Percentiles rank a stretch among this genome's conserved stretches.
phyloP scores from a whole-genome alignment of 2,329 filamentous ascomycete genomes.

The Talaromyces albobiverticillius region DNA sequence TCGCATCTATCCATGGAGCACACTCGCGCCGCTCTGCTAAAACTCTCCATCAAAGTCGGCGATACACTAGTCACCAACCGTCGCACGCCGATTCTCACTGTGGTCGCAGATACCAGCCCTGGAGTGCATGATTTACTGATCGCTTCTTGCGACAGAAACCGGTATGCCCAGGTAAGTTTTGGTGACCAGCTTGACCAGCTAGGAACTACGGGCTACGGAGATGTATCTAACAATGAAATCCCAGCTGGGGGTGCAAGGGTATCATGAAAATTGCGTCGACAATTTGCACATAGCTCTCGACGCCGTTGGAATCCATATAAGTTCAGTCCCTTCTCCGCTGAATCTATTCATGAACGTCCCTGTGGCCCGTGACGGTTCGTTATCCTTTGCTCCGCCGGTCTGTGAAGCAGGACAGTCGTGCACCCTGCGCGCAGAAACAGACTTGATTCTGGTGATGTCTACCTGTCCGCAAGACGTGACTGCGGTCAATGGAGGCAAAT shows the following conservation, averaged over 20 bases:
- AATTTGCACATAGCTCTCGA: conserved; percentile 35
- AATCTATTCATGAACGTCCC: conserved; percentile 47
- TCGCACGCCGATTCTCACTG: conserved; percentile 34
- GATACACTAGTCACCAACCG: conserved; percentile 36
- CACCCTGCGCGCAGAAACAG: conserved; percentile 32
- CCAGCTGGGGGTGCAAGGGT: conserved; percentile 29
- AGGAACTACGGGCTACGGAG: too few relatives aligned
- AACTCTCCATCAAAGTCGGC: conserved; percentile 25
- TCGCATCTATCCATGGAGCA: conserved; percentile 41
- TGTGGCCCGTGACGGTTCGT: conserved; percentile 30
- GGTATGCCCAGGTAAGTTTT: conserved; percentile 35
- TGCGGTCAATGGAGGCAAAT: conserved; percentile 34
- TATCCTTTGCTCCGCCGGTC: conserved; percentile 31
- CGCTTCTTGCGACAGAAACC: conserved; percentile 38
- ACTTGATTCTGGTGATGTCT: conserved; percentile 41
- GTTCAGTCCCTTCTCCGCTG: conserved; percentile 39
- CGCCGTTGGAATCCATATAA: conserved; percentile 22
- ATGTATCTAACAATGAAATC: too few relatives aligned
- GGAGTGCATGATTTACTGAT: conserved; percentile 42
- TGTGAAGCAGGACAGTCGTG: conserved; percentile 36
- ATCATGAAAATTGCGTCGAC: conserved; percentile 41
- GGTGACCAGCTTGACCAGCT: too few relatives aligned
- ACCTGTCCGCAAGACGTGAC: conserved; percentile 43
- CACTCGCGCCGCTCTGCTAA: conserved; percentile 31
- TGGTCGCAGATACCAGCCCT: conserved; percentile 36